These are phyloP conservation scores for Globisporangium abappressorium DNA, from an alignment of 352 stramenopile species.

Conservation along the genomic window DNA sequence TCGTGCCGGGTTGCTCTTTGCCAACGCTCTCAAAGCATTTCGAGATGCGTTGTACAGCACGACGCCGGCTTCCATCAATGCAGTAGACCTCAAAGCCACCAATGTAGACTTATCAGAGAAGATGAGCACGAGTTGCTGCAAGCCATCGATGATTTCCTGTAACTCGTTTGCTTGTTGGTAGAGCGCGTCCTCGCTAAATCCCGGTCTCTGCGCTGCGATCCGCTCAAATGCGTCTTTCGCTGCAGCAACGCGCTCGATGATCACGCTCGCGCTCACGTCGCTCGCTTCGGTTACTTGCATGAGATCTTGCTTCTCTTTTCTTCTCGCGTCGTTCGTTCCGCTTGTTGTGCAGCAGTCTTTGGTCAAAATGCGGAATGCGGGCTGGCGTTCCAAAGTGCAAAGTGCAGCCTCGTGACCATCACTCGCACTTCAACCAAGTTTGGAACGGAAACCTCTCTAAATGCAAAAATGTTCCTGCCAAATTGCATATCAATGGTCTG, in stretches of 20 bases:
- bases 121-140: slow-evolving; percentile 29
- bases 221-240: slow-evolving; percentile 20
- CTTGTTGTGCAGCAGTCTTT: not conserved
- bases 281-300: not conserved
- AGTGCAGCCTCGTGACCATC: slow-evolving; percentile 17
- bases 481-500: not conserved
- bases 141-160: slow-evolving; percentile 14
- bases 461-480: not conserved
- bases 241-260: slow-evolving; percentile 22
- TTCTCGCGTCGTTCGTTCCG: not conserved
- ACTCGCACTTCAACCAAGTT: slow-evolving; percentile 21
- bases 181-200: not conserved
- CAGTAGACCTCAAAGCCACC: slow-evolving; percentile 18
- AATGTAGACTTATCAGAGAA: slow-evolving; percentile 28
- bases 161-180: slow-evolving; percentile 10
- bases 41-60: slow-evolving; percentile 69
- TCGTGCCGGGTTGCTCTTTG: not conserved
- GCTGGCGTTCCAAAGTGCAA: slow-evolving; percentile 4
- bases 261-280: not conserved
- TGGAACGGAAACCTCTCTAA: not conserved
- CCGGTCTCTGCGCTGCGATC: not conserved
- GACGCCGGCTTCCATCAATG: slow-evolving; percentile 61
- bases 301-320: not conserved
- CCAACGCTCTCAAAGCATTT: slow-evolving; percentile 32
- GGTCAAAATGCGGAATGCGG: slow-evolving; percentile 9